Evolutionary conservation across 208 protist genomes (phyloP).

Genomic region (Trypanosoma rangeli): DNA sequence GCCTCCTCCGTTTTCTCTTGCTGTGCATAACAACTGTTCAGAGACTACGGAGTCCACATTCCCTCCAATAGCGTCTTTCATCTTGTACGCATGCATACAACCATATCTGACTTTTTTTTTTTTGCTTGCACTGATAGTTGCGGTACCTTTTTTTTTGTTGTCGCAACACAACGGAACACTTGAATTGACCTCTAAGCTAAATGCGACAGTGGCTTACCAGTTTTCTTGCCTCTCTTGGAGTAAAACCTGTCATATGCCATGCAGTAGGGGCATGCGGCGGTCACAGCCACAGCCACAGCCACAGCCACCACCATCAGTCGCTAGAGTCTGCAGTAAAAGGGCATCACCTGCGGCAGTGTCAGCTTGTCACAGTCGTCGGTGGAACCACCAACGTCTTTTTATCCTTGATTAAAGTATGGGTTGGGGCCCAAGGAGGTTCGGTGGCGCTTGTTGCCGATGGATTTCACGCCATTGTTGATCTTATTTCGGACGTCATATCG

Average conservation of each 20-base stretch:
- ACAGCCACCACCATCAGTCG: slow-evolving; percentile 49
- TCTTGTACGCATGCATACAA: neutral
- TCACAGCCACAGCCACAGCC: slow-evolving; percentile 38
- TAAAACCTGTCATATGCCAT: neutral
- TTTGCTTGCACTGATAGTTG: neutral
- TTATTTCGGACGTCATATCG: slow-evolving; percentile 79
- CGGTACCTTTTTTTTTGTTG: neutral
- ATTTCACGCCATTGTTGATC: slow-evolving; percentile 83
- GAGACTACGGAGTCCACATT: neutral
- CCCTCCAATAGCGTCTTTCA: neutral
- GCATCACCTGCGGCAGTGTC: slow-evolving; percentile 56
- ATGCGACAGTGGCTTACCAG: slow-evolving; percentile 5
- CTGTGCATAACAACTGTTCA: neutral
- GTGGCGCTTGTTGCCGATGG: slow-evolving; percentile 87
- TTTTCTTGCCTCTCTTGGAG: neutral
- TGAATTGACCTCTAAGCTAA: neutral
- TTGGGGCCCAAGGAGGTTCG: slow-evolving; percentile 73
- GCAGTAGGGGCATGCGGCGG: neutral
- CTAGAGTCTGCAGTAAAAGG: slow-evolving; percentile 61
- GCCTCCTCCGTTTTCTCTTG: neutral
- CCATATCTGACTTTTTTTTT: neutral
- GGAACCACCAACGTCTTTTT: slow-evolving; percentile 81
- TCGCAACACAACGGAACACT: neutral
- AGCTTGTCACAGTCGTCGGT: slow-evolving; percentile 67
- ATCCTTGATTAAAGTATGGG: slow-evolving; percentile 66